phyloP scores from a whole-genome alignment of 345 rosid species.

The Cardamine occulta region DNA sequence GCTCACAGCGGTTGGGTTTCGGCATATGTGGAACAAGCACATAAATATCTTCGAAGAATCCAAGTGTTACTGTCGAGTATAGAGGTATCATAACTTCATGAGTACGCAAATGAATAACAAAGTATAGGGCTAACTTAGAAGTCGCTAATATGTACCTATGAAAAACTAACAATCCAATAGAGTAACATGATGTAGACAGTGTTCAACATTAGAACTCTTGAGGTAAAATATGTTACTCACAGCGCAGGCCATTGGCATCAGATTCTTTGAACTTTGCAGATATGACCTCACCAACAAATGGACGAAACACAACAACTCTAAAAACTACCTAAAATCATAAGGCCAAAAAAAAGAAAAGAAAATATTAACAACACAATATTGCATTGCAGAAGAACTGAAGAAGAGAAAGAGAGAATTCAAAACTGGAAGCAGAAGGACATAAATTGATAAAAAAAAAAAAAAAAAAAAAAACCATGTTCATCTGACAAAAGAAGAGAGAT shows the following conservation, averaged over 20 bases:
- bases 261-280: constrained; percentile 77
- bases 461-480: background rate
- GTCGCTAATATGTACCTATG: background rate
- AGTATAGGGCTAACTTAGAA: background rate
- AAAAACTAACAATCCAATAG: background rate
- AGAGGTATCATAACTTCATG: constrained; percentile 31
- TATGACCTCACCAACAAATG: constrained; percentile 85
- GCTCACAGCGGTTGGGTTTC: constrained; percentile 50
- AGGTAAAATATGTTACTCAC: constrained; percentile 53
- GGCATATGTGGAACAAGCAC: constrained; percentile 67
- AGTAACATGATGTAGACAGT: background rate
- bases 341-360: background rate
- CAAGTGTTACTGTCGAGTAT: constrained; percentile 74
- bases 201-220: background rate
- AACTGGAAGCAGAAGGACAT: background rate
- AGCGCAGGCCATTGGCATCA: constrained; percentile 65
- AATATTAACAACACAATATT: background rate
- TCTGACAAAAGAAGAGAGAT: background rate
- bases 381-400: constrained; percentile 13
- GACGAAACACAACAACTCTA: constrained; percentile 82
- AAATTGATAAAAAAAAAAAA: background rate
- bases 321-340: constrained; percentile 60
- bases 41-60: constrained; percentile 87
- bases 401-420: background rate
- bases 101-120: constrained; percentile 12